phyloP scores from a whole-genome alignment of 257 asterid genomes.

The Gardenia jasminoides region DNA sequence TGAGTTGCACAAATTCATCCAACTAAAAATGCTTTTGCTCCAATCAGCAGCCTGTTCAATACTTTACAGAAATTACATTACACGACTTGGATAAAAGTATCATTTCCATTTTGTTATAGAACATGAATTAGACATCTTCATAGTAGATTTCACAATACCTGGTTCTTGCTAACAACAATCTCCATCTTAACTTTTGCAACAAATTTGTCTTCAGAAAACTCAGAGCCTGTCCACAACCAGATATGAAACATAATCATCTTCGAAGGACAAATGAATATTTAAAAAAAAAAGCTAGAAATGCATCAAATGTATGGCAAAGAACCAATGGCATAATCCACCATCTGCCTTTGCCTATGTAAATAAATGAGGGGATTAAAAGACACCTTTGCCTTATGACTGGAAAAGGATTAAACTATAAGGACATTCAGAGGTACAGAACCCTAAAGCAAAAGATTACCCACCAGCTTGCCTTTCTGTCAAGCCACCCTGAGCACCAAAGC shows the following conservation, averaged over 20 bases:
- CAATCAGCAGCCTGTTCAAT: neutral
- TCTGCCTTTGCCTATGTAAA: neutral
- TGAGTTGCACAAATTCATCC: slow-evolving; percentile 4
- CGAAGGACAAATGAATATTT: neutral
- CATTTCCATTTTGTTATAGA: neutral
- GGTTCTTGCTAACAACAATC: slow-evolving; percentile 89
- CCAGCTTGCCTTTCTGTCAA: slow-evolving; percentile 93
- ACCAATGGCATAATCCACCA: neutral
- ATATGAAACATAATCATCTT: slow-evolving; percentile 4
- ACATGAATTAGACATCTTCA: neutral
- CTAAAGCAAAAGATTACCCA: slow-evolving; percentile 27
- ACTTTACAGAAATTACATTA: neutral
- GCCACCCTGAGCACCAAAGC: slow-evolving; percentile 97
- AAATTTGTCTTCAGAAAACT: slow-evolving; percentile 82
- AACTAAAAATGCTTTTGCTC: neutral
- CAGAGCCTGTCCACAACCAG: slow-evolving; percentile 62
- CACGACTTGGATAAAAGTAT: neutral
- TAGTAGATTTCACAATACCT: slow-evolving; percentile 40
- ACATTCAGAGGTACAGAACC: slow-evolving; percentile 8
- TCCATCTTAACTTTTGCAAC: slow-evolving; percentile 90
- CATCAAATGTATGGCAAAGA: neutral
- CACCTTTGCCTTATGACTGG: neutral
- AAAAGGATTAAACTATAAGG: neutral
- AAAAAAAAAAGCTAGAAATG: neutral
- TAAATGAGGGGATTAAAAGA: neutral